phyloP scores from a whole-genome alignment of 176 grass and related monocot species.

The Saccharum spontaneum region DNA sequence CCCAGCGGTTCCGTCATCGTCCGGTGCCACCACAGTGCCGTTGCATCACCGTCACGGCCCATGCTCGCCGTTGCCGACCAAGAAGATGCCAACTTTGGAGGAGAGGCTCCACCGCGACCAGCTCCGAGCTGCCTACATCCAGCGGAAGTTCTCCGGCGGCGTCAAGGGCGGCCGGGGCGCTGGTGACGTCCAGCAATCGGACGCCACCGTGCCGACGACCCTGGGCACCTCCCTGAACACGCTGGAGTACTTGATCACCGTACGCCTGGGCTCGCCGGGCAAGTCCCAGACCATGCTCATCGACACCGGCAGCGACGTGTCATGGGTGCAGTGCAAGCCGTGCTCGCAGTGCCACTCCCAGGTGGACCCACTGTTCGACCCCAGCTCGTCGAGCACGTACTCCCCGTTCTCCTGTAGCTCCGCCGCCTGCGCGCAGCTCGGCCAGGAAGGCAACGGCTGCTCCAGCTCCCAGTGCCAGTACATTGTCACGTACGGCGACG shows the following conservation, averaged over 20 bases:
- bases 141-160: slow-evolving; percentile 14
- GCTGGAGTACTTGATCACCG: slow-evolving; percentile 58
- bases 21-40: slow-evolving; percentile 7
- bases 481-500: too few species aligned
- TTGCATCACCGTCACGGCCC: slow-evolving; percentile 60
- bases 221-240: slow-evolving; percentile 43
- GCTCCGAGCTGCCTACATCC: slow-evolving; percentile 47
- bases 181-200: background rate
- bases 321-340: too few species aligned
- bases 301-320: too few species aligned
- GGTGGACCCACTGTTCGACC: too few species aligned
- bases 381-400: too few species aligned
- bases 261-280: slow-evolving; percentile 48
- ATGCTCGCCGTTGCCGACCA: slow-evolving; percentile 49
- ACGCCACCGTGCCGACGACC: slow-evolving; percentile 28
- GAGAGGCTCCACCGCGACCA: slow-evolving; percentile 57
- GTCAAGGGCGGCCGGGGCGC: background rate
- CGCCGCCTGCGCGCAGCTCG: too few species aligned
- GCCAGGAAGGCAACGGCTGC: too few species aligned
- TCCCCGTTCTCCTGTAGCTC: too few species aligned
- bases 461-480: too few species aligned
- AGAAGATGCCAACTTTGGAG: background rate
- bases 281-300: background rate
- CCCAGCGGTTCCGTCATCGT: background rate
- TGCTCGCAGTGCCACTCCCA: too few species aligned